Base-by-base conservation (phyloP, 2,329 filamentous ascomycete genomes). In the Aspergillus niger region DNA sequence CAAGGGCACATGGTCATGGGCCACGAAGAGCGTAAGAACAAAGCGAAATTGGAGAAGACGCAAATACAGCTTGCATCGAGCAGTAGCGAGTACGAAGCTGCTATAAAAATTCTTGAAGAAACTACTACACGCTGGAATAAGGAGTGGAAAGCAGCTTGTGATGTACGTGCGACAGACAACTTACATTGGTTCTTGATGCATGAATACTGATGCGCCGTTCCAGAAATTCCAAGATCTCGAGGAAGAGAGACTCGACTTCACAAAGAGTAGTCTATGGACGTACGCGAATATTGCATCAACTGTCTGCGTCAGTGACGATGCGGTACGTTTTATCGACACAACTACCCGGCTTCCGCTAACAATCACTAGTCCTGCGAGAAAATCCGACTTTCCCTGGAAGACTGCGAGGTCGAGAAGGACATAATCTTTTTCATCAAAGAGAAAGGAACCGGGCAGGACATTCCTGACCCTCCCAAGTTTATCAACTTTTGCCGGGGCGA, bases 1-100 rank as follows among this genome's bases (percentile, higher is more conserved):
- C 95, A 99, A 77, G 95, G 95, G 8, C 96, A 99, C 75, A 99
- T 99, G 95, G 95, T 99, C 60, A 99, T 99, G 95, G 95, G 95
- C 13, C 95, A 99, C 70, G 95, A 99, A 75, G 95, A 99, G 80
- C 88, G 95, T 28, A 97, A 97, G 80, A 99, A 99, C 78, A 99
- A 99, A 80, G 93, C 94, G 22, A 98, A 97, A 78, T 85, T 99
- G 47, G 95, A 99, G 77, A 99, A 99, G 84, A 98, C 95, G 1
- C 95, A 99, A 75, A 95, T 97, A 69, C 96, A 93, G 71, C 85
- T 99, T 61, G 93, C 93, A 0, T 88, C 89, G 7, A 93, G 93
- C 62, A 98, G 96, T 77, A 89, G 87, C 48, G 95, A 98, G 70
- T 99, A 99, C 74, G 94, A 99, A 76, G 86, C 87, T 55, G 92